Conservation (phyloP, 805 yeast genomes). For the Ogataea polymorpha region DNA sequence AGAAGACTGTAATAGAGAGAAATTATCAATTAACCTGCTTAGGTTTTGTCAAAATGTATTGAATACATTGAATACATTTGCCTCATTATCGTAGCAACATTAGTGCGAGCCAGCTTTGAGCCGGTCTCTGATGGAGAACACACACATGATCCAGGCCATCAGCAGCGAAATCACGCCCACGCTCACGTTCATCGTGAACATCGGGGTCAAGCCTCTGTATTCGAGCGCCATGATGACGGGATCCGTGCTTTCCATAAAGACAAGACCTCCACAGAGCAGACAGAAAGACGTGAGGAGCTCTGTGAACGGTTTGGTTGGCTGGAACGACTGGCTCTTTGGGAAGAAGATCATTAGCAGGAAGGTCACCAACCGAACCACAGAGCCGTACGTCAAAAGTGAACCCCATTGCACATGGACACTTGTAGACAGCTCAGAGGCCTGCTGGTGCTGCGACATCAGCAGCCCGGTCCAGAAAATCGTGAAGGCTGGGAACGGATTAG, state of each 20-base stretch:
- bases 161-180: slow-evolving; percentile 74
- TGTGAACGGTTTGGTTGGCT: slow-evolving; percentile 76
- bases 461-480: slow-evolving; percentile 96
- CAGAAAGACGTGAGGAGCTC: slow-evolving; percentile 80
- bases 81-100: slow-evolving; percentile 8
- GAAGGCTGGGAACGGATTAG: slow-evolving; percentile 92
- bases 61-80: neutral
- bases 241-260: slow-evolving; percentile 90
- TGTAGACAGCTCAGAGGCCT: slow-evolving; percentile 76
- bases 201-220: slow-evolving; percentile 75
- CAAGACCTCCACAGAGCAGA: slow-evolving; percentile 81
- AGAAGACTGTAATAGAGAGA: too few species aligned
- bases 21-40: too few species aligned
- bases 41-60: neutral
- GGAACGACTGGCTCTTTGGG: slow-evolving; percentile 33
- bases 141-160: slow-evolving; percentile 84
- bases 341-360: slow-evolving; percentile 50
- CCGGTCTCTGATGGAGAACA: slow-evolving; percentile 62
- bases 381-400: slow-evolving; percentile 72
- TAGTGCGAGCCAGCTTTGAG: slow-evolving; percentile 25
- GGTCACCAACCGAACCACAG: slow-evolving; percentile 69
- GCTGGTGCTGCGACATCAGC: slow-evolving; percentile 92
- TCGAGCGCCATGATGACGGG: slow-evolving; percentile 80
- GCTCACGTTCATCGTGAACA: slow-evolving; percentile 87
- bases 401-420: slow-evolving; percentile 93